phyloP scores from a whole-genome alignment of 805 yeast genomes.

The Ogataea pilisensis region DNA sequence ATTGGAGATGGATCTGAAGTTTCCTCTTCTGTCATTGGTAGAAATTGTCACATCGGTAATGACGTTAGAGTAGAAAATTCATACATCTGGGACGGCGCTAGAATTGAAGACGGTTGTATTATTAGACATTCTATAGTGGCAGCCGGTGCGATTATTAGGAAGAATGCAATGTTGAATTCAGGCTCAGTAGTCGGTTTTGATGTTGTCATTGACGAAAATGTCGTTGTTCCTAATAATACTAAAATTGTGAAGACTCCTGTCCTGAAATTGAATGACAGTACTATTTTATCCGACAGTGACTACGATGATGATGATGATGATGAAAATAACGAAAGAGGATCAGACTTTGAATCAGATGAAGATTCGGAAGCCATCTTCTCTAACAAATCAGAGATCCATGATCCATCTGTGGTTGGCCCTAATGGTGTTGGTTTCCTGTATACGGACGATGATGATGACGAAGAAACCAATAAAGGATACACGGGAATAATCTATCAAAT shows the following conservation, averaged over 20 bases:
- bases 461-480: constrained; percentile 27
- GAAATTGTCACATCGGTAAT: constrained; percentile 78
- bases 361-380: constrained; percentile 13
- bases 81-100: constrained; percentile 82
- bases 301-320: constrained; percentile 27
- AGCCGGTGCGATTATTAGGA: constrained; percentile 50
- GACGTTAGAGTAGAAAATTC: constrained; percentile 69
- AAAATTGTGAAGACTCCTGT: constrained; percentile 51
- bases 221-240: constrained; percentile 44
- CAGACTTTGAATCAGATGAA: constrained; percentile 22
- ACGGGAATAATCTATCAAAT: constrained; percentile 42
- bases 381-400: constrained; percentile 14
- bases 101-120: constrained; percentile 59
- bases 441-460: constrained; percentile 47
- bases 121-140: constrained; percentile 72
- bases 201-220: constrained; percentile 58
- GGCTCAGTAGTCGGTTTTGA: constrained; percentile 78
- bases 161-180: constrained; percentile 49
- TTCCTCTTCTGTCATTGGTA: constrained; percentile 75
- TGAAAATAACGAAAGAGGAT: constrained; percentile 7
- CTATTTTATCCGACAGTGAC: constrained; percentile 26
- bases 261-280: constrained; percentile 24
- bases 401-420: constrained; percentile 38
- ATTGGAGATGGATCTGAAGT: constrained; percentile 74
- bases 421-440: constrained; percentile 49